Evolutionary conservation across 164 flowering plant genomes (phyloP).

Genomic region (Paratinospora sagittata): DNA sequence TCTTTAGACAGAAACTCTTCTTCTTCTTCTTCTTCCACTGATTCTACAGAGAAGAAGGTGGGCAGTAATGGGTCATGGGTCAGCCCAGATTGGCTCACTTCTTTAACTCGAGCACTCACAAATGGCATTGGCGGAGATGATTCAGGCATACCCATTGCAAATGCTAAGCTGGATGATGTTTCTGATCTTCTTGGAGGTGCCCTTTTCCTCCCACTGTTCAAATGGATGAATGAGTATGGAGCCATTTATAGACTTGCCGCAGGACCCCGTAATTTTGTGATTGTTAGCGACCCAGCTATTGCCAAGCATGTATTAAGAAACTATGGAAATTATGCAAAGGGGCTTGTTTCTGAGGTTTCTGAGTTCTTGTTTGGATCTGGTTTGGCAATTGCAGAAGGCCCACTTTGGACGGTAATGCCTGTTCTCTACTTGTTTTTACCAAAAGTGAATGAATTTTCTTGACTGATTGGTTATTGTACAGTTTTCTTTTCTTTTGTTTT

Average conservation of each 20-base stretch:
- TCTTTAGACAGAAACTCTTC: conserved; percentile 22
- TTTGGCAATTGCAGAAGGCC: conserved; percentile 90
- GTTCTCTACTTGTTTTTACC: not conserved
- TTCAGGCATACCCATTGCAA: conserved; percentile 77
- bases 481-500: too few species aligned
- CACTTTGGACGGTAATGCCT: conserved; percentile 75
- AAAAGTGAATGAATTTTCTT: too few species aligned
- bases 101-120: conserved; percentile 41
- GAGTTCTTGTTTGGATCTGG: conserved; percentile 92
- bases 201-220: conserved; percentile 74
- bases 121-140: conserved; percentile 31
- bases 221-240: conserved; percentile 83
- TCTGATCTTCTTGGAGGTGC: conserved; percentile 89
- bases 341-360: conserved; percentile 84
- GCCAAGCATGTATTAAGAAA: conserved; percentile 83
- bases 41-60: conserved; percentile 2
- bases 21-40: conserved; percentile 1
- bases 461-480: too few species aligned
- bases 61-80: conserved; percentile 57
- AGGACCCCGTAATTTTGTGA: conserved; percentile 77
- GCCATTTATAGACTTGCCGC: conserved; percentile 85
- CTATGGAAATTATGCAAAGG: conserved; percentile 80
- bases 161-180: conserved; percentile 80
- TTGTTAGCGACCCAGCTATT: conserved; percentile 86
- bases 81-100: conserved; percentile 89